These are phyloP conservation scores for Russula sp. DNA, from an alignment of 768 basidiomycete genomes.

Conservation along the genomic window DNA sequence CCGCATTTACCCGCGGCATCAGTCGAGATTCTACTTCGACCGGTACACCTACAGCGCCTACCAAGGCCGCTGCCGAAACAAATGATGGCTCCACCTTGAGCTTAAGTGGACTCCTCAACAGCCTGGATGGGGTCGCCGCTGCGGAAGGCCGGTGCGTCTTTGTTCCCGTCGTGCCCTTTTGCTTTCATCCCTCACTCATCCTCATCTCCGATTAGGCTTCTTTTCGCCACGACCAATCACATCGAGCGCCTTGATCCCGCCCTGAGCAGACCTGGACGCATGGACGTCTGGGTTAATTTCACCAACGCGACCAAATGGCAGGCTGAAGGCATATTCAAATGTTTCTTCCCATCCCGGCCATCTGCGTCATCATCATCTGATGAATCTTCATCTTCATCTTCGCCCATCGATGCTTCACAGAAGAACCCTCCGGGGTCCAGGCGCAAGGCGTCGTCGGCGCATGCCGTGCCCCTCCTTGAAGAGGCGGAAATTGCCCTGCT, in stretches of 20 bases:
- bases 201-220: constrained; percentile 41
- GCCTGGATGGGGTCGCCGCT: constrained; percentile 78
- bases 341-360: constrained; percentile 79
- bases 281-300: constrained; percentile 92
- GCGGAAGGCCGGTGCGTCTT: constrained; percentile 72
- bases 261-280: constrained; percentile 78
- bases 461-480: constrained; percentile 59
- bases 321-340: constrained; percentile 88
- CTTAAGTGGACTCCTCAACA: constrained; percentile 80
- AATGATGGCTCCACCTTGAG: constrained; percentile 77
- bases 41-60: constrained; percentile 50
- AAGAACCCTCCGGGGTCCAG: constrained; percentile 66
- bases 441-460: constrained; percentile 43
- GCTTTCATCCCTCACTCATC: constrained; percentile 2
- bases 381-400: constrained; percentile 11
- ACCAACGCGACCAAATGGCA: constrained; percentile 89
- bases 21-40: constrained; percentile 77
- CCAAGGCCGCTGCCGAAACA: constrained; percentile 32
- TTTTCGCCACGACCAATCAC: constrained; percentile 92
- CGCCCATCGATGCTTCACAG: constrained; percentile 43
- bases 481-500: constrained; percentile 71
- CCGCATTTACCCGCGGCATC: constrained; percentile 83
- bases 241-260: constrained; percentile 90
- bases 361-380: background rate
- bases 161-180: background rate